phyloP scores from a whole-genome alignment of 2,329 filamentous ascomycete species.

The Exophiala mesophila region DNA sequence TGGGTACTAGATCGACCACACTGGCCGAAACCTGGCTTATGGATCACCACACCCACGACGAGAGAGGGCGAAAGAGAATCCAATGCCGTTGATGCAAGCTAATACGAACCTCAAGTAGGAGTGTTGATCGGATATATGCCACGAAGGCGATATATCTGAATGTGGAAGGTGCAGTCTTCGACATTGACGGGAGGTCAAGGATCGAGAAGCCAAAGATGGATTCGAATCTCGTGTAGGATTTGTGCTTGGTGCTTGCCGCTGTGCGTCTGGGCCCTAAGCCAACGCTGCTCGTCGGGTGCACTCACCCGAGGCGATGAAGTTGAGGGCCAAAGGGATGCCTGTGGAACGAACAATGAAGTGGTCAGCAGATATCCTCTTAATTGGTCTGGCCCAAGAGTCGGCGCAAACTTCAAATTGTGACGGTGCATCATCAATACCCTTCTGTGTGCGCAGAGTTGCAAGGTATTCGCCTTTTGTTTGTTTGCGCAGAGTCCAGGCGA shows the following conservation, averaged over 20 bases:
- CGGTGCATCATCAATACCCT: constrained; percentile 62
- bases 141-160: constrained; percentile 29
- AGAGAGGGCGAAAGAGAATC: constrained; percentile 9
- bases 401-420: too few relatives aligned
- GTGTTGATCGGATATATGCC: constrained; percentile 28
- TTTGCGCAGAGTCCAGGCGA: constrained; percentile 53
- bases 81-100: constrained; percentile 26
- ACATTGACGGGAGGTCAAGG: constrained; percentile 15
- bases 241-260: constrained; percentile 4
- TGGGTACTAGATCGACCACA: too few relatives aligned
- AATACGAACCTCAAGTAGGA: constrained; percentile 29
- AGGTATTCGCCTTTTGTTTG: constrained; percentile 69
- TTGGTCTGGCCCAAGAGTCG: too few relatives aligned
- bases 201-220: too few relatives aligned
- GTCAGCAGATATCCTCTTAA: too few relatives aligned
- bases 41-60: background rate
- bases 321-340: constrained; percentile 77
- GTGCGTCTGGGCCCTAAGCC: constrained; percentile 58
- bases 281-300: constrained; percentile 37
- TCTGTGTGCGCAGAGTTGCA: constrained; percentile 74
- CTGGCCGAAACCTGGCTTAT: too few relatives aligned
- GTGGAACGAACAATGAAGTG: too few relatives aligned
- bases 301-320: constrained; percentile 91
- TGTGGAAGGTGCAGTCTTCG: constrained; percentile 21
- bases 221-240: too few relatives aligned